Percentiles rank a stretch among this genome's conserved stretches.
These are phyloP conservation scores for Fraxinus americana DNA, from an alignment of 257 asterid species.

Conservation along the genomic window DNA sequence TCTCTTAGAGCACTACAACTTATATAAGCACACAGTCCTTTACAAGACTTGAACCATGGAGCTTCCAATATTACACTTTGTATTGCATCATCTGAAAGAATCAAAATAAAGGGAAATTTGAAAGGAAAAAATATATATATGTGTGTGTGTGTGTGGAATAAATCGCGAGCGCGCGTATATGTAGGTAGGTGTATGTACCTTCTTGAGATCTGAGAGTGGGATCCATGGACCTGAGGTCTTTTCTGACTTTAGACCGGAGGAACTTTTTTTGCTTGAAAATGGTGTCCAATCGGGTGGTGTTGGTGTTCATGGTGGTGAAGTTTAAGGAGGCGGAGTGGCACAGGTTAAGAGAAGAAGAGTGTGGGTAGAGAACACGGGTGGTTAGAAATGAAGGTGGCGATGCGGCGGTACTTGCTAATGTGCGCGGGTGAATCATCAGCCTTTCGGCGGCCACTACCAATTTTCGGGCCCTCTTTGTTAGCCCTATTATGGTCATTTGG, in stretches of 20 bases:
- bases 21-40: conserved; percentile 84
- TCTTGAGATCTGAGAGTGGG: conserved; percentile 68
- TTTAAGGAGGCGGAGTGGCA: conserved; percentile 30
- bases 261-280: conserved; percentile 70
- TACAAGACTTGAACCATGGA: conserved; percentile 89
- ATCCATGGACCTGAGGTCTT: conserved; percentile 84
- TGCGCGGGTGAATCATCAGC: conserved; percentile 31
- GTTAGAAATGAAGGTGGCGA: conserved; percentile 29
- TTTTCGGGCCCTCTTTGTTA: conserved; percentile 21
- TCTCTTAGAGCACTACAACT: conserved; percentile 83
- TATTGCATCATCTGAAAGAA: conserved; percentile 69
- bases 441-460: not conserved
- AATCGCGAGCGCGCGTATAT: not conserved
- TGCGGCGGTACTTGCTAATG: conserved; percentile 26
- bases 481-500: conserved; percentile 36
- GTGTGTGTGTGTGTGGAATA: too few species aligned
- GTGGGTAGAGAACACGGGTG: conserved; percentile 17
- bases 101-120: not conserved
- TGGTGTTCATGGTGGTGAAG: conserved; percentile 56
- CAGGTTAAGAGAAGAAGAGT: conserved; percentile 15
- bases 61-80: conserved; percentile 76
- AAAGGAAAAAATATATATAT: not conserved
- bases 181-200: conserved; percentile 36
- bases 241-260: conserved; percentile 65
- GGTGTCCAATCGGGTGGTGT: conserved; percentile 42